These are phyloP conservation scores for Cladosporium sp. DNA, from an alignment of 2,329 filamentous ascomycete genomes.

Conservation along the genomic window DNA sequence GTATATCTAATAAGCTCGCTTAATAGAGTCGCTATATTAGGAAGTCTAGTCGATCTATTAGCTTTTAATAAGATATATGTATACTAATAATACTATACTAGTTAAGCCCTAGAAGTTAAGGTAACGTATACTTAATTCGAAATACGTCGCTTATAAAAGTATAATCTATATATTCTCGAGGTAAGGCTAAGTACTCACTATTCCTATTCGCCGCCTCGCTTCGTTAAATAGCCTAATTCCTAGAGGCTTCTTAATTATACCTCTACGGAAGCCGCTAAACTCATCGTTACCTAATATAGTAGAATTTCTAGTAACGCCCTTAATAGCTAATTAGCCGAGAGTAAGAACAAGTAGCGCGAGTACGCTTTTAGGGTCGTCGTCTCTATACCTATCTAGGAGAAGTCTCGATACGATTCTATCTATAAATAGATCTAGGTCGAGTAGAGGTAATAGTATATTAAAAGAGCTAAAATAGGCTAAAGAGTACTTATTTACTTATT, in stretches of 20 bases:
- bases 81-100: slow-evolving; percentile 53
- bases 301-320: slow-evolving; percentile 32
- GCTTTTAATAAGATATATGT: slow-evolving; percentile 52
- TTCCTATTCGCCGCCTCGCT: slow-evolving; percentile 54
- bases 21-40: slow-evolving; percentile 46
- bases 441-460: slow-evolving; percentile 54
- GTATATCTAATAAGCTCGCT: slow-evolving; percentile 54
- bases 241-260: slow-evolving; percentile 47
- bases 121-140: slow-evolving; percentile 20
- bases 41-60: slow-evolving; percentile 43
- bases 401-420: slow-evolving; percentile 33
- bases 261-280: slow-evolving; percentile 49
- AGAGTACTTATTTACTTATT: slow-evolving; percentile 44
- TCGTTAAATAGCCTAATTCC: slow-evolving; percentile 59
- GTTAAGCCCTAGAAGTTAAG: slow-evolving; percentile 59
- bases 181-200: slow-evolving; percentile 50
- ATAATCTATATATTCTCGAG: slow-evolving; percentile 57
- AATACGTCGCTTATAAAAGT: slow-evolving; percentile 45
- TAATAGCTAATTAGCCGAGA: slow-evolving; percentile 53
- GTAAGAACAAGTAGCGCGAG: slow-evolving; percentile 55
- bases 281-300: neutral
- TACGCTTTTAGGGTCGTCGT: slow-evolving; percentile 46
- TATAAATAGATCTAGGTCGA: slow-evolving; percentile 53
- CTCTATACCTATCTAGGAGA: slow-evolving; percentile 45
- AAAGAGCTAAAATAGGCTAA: slow-evolving; percentile 56